Evolutionary conservation across 176 grass and related monocot species (phyloP).

Genomic region (Carex myosuroides): DNA sequence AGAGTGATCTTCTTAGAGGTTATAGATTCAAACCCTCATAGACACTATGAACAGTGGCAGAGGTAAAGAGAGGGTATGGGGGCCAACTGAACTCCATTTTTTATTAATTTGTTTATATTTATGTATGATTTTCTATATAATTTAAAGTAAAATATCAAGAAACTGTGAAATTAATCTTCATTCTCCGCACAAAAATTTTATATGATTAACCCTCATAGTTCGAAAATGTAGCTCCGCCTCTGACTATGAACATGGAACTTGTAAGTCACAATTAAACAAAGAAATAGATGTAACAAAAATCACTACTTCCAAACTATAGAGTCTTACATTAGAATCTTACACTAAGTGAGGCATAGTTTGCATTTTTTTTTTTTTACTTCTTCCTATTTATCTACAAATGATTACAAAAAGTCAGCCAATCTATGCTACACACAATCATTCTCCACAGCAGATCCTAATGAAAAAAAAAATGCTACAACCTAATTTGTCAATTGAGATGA

Average conservation of each 20-base stretch:
- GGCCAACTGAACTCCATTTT: too few relatives aligned
- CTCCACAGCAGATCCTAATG: slow-evolving; percentile 24
- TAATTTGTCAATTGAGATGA: slow-evolving; percentile 52
- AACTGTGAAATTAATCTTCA: too few relatives aligned
- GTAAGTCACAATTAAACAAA: neutral
- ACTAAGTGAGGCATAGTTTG: slow-evolving; percentile 8
- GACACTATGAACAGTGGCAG: neutral
- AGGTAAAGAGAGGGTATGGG: too few relatives aligned
- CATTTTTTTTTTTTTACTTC: slow-evolving; percentile 15
- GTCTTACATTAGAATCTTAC: neutral
- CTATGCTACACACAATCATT: slow-evolving; percentile 5
- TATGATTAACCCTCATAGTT: too few relatives aligned
- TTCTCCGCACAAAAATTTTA: too few relatives aligned
- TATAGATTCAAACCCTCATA: neutral
- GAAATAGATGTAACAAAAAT: neutral
- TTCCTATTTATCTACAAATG: slow-evolving; percentile 61
- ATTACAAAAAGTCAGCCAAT: slow-evolving; percentile 25
- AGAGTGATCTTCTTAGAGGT: neutral
- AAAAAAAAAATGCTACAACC: slow-evolving; percentile 15
- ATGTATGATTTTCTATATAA: too few relatives aligned
- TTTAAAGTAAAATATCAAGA: too few relatives aligned
- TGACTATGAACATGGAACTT: neutral
- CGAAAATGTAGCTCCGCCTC: too few relatives aligned
- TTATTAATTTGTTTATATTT: too few relatives aligned
- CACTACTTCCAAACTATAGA: neutral